Evolutionary conservation across 2,329 filamentous ascomycete genomes (phyloP).

Genomic region (Teratosphaeria zuluensis): DNA sequence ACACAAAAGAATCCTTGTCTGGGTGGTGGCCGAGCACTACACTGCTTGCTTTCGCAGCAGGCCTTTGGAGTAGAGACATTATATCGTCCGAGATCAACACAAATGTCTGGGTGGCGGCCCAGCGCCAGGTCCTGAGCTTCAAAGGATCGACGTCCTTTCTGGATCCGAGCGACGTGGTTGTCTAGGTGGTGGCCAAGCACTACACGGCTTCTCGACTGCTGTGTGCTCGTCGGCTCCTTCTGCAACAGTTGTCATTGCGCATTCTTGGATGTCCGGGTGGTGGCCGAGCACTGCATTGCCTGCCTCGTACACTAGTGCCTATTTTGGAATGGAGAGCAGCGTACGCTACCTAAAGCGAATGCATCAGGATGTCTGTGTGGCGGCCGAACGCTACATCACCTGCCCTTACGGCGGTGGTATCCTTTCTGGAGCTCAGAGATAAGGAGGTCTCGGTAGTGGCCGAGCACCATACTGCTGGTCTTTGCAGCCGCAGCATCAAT

Average conservation of each 20-base stretch:
- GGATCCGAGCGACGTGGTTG: too few relatives aligned
- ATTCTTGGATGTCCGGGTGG: neutral
- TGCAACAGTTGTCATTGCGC: too few relatives aligned
- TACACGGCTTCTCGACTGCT: too few relatives aligned
- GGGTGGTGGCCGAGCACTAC: neutral
- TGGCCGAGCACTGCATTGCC: neutral
- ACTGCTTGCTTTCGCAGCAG: neutral
- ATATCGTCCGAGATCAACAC: neutral
- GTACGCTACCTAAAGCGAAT: too few relatives aligned
- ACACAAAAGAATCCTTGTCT: too few relatives aligned
- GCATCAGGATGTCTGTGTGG: neutral
- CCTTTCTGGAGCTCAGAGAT: neutral
- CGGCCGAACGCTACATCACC: neutral
- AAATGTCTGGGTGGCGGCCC: neutral
- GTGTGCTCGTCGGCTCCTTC: too few relatives aligned
- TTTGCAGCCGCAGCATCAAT: neutral
- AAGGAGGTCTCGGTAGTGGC: neutral
- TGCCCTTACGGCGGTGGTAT: neutral
- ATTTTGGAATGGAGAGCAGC: neutral
- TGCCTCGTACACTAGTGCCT: neutral
- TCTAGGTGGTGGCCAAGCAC: neutral
- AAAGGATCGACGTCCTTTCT: too few relatives aligned
- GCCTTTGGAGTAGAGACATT: neutral
- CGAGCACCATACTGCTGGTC: neutral
- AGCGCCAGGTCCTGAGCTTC: too few relatives aligned